These are phyloP conservation scores for Herpotrichia juniperi DNA, from an alignment of 2,329 filamentous ascomycete genomes.

Conservation along the genomic window DNA sequence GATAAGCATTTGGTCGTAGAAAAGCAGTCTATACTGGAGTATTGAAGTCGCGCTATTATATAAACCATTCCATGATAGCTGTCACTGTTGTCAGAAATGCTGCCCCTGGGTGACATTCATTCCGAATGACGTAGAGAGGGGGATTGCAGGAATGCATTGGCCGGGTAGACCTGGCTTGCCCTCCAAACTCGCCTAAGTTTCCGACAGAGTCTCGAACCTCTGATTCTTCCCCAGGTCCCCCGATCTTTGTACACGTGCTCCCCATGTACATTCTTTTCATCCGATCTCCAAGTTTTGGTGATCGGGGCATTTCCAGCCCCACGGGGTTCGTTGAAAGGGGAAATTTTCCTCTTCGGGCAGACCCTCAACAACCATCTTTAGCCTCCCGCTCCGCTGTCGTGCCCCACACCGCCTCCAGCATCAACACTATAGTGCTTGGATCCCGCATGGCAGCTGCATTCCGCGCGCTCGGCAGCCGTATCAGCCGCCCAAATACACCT, in stretches of 20 bases:
- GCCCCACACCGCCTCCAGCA: slow-evolving; percentile 23
- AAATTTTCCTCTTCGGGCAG: slow-evolving; percentile 27
- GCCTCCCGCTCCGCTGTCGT: slow-evolving; percentile 13
- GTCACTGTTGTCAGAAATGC: no score
- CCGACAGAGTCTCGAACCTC: not conserved
- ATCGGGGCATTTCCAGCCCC: not conserved
- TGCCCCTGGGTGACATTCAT: not conserved
- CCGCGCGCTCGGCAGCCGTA: not conserved
- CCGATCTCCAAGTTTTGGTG: not conserved
- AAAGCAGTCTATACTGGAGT: not conserved
- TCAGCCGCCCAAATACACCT: not conserved
- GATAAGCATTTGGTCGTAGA: no score
- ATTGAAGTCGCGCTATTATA: no score
- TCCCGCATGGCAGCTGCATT: not conserved
- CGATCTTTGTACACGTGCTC: not conserved
- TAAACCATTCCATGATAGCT: no score
- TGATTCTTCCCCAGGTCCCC: not conserved
- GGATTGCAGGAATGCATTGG: slow-evolving; percentile 1
- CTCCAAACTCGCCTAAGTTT: not conserved
- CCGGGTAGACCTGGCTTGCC: not conserved
- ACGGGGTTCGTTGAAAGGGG: slow-evolving; percentile 14
- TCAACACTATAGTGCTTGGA: slow-evolving; percentile 13
- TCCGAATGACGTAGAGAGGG: slow-evolving; percentile 1
- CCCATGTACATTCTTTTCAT: not conserved
- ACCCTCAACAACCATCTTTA: slow-evolving; percentile 1